These are phyloP conservation scores for Vickermania ingenoplastis DNA, from an alignment of 208 protist species.

Conservation along the genomic window DNA sequence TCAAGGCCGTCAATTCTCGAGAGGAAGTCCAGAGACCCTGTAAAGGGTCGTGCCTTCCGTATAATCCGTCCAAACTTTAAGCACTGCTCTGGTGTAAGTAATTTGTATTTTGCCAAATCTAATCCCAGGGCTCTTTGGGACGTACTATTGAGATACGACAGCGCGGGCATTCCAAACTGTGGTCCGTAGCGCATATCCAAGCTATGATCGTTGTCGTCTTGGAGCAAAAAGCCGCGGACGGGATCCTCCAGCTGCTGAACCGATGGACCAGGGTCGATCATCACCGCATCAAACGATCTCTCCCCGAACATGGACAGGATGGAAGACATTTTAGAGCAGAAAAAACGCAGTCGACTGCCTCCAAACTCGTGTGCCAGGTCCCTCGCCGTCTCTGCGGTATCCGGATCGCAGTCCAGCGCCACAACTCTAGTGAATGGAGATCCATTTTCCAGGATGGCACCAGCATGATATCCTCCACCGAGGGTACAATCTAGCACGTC, in stretches of 20 bases:
- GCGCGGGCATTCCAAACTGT: constrained; percentile 27
- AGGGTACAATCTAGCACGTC: constrained; percentile 86
- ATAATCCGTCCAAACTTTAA: constrained; percentile 77
- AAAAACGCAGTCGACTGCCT: constrained; percentile 63
- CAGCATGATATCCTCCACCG: constrained; percentile 70
- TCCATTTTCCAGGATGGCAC: constrained; percentile 72
- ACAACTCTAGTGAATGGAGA: constrained; percentile 78
- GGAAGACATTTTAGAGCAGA: constrained; percentile 62
- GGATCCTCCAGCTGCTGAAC: constrained; percentile 69
- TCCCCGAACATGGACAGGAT: constrained; percentile 77
- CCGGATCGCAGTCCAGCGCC: constrained; percentile 71
- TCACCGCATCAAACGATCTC: constrained; percentile 70
- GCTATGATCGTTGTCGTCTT: constrained; percentile 50
- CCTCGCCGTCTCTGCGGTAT: constrained; percentile 19
- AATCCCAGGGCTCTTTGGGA: constrained; percentile 47
- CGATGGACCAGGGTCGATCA: constrained; percentile 80
- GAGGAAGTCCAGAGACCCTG: constrained; percentile 27
- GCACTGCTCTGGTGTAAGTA: constrained; percentile 63
- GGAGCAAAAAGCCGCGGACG: constrained; percentile 60
- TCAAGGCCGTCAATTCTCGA: constrained; percentile 47
- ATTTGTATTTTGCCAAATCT: constrained; percentile 40
- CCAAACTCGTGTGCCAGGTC: constrained; percentile 63
- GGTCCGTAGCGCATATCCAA: constrained; percentile 81
- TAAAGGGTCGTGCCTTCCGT: constrained; percentile 46
- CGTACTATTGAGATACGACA: constrained; percentile 76